A percentile compares a stretch with the other conserved stretches of the same genome.
Conservation (phyloP, 75 land plant genomes). For the Cunninghamia lanceolata region DNA sequence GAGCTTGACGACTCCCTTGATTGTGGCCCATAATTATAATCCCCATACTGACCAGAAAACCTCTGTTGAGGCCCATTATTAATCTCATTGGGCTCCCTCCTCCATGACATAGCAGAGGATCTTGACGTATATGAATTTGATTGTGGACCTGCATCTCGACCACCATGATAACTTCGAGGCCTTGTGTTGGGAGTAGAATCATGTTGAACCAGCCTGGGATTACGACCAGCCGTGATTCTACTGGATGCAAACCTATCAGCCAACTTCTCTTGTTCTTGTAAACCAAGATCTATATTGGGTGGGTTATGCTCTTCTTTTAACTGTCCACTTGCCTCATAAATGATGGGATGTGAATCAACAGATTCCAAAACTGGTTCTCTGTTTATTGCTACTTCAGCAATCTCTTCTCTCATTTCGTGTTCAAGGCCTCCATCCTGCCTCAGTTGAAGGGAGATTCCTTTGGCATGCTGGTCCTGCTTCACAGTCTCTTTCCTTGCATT, state of each 20-base stretch:
- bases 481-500: not conserved
- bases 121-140: constrained; percentile 1
- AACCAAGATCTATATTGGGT: not conserved
- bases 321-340: constrained; percentile 3
- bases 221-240: not conserved
- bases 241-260: constrained; percentile 12
- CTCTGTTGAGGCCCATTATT: not conserved
- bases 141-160: constrained; percentile 3
- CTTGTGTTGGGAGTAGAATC: constrained; percentile 5
- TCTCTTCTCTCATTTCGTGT: constrained; percentile 6
- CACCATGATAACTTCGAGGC: not conserved
- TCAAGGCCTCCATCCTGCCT: not conserved
- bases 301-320: not conserved
- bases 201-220: not conserved
- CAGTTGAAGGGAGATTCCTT: not conserved
- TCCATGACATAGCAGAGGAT: constrained; percentile 11
- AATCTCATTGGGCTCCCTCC: not conserved
- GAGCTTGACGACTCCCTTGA: not conserved
- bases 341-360: not conserved
- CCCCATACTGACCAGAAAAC: constrained; percentile 9
- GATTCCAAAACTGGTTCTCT: constrained; percentile 7
- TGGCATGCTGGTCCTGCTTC: not conserved
- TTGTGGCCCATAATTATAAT: not conserved
- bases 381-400: not conserved
- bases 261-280: constrained; percentile 1